These are phyloP conservation scores for Trichosanthes cucumerina DNA, from an alignment of 306 rosid genomes.

Conservation along the genomic window DNA sequence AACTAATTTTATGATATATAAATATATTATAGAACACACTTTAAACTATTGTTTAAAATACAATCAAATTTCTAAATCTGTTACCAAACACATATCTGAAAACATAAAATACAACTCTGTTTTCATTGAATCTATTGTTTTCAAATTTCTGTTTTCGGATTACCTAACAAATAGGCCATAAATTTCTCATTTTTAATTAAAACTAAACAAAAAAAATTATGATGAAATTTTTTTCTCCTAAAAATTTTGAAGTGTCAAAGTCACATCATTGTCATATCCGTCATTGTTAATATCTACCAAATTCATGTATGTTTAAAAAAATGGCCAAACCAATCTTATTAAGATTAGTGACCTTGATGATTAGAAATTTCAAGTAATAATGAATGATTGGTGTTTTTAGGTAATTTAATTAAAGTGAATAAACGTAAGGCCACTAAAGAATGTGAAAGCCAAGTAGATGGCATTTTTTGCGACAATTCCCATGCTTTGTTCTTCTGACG, in stretches of 20 bases:
- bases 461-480: not conserved
- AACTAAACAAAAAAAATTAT: too few species aligned
- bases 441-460: not conserved
- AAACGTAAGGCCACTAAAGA: not conserved
- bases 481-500: conserved; percentile 6
- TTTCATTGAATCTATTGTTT: too few species aligned
- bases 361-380: not conserved
- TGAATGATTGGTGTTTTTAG: not conserved
- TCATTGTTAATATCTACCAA: not conserved
- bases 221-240: not conserved
- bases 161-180: too few species aligned
- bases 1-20: too few species aligned
- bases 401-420: not conserved
- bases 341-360: not conserved
- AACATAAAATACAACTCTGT: too few species aligned
- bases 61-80: too few species aligned
- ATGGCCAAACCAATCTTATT: not conserved
- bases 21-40: too few species aligned
- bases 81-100: too few species aligned
- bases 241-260: not conserved
- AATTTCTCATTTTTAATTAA: too few species aligned
- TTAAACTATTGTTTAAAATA: too few species aligned
- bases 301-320: not conserved
- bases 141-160: too few species aligned
- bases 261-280: not conserved